phyloP scores from a whole-genome alignment of 495 filamentous ascomycete species.

The Entonaema liquescens region DNA sequence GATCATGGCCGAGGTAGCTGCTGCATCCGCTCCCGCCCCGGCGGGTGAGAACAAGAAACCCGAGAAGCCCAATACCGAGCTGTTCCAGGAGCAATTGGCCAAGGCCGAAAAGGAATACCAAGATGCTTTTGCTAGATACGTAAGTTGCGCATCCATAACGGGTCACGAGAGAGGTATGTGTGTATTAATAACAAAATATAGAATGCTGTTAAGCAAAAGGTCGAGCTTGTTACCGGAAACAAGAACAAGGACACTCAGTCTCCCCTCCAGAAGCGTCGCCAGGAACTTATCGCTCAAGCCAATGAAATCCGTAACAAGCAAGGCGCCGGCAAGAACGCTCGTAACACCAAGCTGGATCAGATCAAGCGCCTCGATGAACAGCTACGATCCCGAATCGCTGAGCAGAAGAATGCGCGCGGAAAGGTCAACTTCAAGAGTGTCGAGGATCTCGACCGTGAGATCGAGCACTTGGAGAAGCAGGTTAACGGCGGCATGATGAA shows the following conservation, averaged over 20 bases:
- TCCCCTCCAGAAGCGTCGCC: conserved; percentile 76
- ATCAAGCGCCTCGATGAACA: conserved; percentile 86
- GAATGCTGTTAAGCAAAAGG: conserved; percentile 84
- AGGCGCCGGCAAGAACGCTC: conserved; percentile 79
- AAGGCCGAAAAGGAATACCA: conserved; percentile 85
- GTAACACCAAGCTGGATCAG: conserved; percentile 79
- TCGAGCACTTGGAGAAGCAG: conserved; percentile 78
- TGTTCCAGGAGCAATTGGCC: conserved; percentile 74
- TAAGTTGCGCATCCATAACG: conserved; percentile 57
- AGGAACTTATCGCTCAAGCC: conserved; percentile 80
- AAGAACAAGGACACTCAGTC: conserved; percentile 76
- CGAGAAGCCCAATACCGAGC: conserved; percentile 74
- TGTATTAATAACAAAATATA: conserved; percentile 50
- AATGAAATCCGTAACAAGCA: conserved; percentile 81
- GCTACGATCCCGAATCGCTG: conserved; percentile 79
- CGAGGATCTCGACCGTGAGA: conserved; percentile 85
- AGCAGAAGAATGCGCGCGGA: conserved; percentile 82
- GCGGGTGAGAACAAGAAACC: conserved; percentile 64
- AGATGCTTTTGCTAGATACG: conserved; percentile 75
- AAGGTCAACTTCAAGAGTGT: conserved; percentile 83
- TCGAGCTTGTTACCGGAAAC: conserved; percentile 75
- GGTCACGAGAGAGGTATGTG: not conserved
- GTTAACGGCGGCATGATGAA: conserved; percentile 90
- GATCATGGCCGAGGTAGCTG: conserved; percentile 52
- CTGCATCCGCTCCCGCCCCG: conserved; percentile 48